Evolutionary conservation across 257 asterid genomes (phyloP).

Genomic region (Paulownia fortunei): DNA sequence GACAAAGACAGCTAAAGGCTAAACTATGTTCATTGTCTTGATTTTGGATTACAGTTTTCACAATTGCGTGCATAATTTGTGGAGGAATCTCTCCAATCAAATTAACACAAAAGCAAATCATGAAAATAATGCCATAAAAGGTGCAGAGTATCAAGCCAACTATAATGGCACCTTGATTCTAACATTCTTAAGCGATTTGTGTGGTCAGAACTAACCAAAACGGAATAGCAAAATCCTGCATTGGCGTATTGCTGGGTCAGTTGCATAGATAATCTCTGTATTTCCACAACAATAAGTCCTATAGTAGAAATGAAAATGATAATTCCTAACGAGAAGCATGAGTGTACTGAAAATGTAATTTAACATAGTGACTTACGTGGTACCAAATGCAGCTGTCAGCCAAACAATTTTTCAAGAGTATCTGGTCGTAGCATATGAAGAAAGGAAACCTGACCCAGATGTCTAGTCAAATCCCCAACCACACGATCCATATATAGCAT

Average conservation of each 20-base stretch:
- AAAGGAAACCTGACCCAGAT: constrained; percentile 62
- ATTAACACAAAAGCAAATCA: not conserved
- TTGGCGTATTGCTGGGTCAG: not conserved
- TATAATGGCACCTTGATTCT: not conserved
- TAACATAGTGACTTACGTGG: constrained; percentile 28
- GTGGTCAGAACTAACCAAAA: not conserved
- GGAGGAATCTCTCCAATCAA: not conserved
- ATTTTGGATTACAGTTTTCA: not conserved
- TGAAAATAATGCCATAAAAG: too few relatives aligned
- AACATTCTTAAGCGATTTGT: not conserved
- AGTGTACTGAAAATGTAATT: not conserved
- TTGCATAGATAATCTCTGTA: not conserved
- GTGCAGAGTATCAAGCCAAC: not conserved
- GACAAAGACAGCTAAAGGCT: too few relatives aligned
- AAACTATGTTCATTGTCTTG: not conserved
- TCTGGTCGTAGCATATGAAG: constrained; percentile 59
- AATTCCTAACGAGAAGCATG: not conserved
- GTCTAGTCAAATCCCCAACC: constrained; percentile 73
- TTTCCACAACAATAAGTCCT: not conserved
- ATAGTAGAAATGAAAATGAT: not conserved
- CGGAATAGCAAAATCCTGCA: not conserved
- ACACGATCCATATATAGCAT: constrained; percentile 87
- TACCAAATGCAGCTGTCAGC: constrained; percentile 40
- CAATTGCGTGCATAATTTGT: not conserved
- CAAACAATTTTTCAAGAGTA: constrained; percentile 56